A percentile compares a stretch with the other conserved stretches of the same genome.
Conservation (phyloP, 805 yeast genomes). For the Myxozyma neglecta region DNA sequence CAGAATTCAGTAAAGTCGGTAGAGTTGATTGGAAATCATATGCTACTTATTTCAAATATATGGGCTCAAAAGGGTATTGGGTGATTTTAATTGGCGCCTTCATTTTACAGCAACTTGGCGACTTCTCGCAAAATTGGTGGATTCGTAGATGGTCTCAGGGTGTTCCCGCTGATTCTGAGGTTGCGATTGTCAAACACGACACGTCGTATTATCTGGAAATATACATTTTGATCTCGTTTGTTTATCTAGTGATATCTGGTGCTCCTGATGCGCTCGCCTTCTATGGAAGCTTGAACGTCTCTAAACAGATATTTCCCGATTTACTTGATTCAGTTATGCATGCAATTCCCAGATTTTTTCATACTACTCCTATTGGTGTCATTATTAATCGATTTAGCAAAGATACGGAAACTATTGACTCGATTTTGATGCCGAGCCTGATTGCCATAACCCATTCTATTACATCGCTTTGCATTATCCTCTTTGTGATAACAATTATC, state of each 20-base stretch:
- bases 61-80: constrained; percentile 6
- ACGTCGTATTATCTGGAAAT: background rate
- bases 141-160: constrained; percentile 10
- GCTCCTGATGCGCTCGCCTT: constrained; percentile 4
- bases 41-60: background rate
- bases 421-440: constrained; percentile 70
- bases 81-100: background rate
- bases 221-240: constrained; percentile 57
- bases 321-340: constrained; percentile 66
- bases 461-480: constrained; percentile 56
- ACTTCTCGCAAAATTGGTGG: constrained; percentile 9
- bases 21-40: background rate
- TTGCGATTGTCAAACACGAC: background rate
- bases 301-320: constrained; percentile 64
- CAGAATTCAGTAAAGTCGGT: constrained; percentile 2
- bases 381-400: constrained; percentile 94
- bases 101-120: background rate
- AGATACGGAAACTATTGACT: constrained; percentile 91
- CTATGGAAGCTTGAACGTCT: constrained; percentile 61
- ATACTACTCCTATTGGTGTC: constrained; percentile 91
- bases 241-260: constrained; percentile 42
- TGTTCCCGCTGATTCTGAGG: background rate
- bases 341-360: constrained; percentile 85
- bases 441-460: background rate
- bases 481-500: constrained; percentile 67